Conservation (phyloP, 257 asterid species). For the Paulownia fortunei region DNA sequence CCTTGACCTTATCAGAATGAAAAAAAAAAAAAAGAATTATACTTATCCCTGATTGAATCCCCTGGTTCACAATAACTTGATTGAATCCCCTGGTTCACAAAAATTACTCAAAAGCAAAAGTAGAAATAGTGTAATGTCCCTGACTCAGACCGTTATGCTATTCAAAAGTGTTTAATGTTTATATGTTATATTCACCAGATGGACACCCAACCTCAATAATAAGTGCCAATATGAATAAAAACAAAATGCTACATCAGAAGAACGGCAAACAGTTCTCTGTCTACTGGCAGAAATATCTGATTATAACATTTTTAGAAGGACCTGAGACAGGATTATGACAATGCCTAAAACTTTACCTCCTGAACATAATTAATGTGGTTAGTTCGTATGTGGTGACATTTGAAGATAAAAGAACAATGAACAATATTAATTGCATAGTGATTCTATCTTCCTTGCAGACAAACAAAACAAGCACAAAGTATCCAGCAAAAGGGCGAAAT, state of each 20-base stretch:
- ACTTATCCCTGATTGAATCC: conserved; percentile 2
- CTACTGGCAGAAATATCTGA: conserved; percentile 23
- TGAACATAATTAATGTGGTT: background rate
- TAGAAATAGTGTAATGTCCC: conserved; percentile 17
- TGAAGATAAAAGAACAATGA: background rate
- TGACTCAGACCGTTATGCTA: conserved; percentile 22
- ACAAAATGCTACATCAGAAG: conserved; percentile 18
- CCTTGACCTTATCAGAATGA: conserved; percentile 57
- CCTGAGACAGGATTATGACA: background rate
- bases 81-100: background rate
- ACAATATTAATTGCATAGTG: conserved; percentile 1
- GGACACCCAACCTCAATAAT: background rate
- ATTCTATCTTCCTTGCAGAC: background rate
- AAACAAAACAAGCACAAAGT: background rate
- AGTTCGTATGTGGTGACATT: conserved; percentile 1
- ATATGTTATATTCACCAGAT: conserved; percentile 5
- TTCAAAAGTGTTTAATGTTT: background rate
- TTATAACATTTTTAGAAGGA: conserved; percentile 1
- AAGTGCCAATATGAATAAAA: background rate
- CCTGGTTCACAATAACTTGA: background rate
- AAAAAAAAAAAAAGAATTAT: background rate
- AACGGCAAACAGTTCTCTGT: background rate
- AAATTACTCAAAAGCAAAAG: conserved; percentile 18
- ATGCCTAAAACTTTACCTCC: conserved; percentile 6
- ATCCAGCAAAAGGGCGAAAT: background rate